Evolutionary conservation across 768 basidiomycete genomes (phyloP), one percentile per base, ranked within the genome.

Genomic region (Phlebiopsis gigantea): DNA sequence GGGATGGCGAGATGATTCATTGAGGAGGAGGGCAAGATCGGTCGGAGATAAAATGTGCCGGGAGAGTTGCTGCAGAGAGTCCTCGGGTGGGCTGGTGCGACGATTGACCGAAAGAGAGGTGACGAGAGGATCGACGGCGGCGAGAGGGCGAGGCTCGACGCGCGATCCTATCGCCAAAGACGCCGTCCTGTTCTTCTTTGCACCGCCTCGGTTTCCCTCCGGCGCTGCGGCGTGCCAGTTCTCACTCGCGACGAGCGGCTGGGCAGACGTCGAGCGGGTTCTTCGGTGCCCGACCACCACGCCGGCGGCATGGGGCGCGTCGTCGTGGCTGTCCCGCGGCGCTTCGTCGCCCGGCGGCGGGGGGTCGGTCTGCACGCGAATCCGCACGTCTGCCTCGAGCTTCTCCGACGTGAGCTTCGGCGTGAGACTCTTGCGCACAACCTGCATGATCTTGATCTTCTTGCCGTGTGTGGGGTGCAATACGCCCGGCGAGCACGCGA

Each of bases 401-500:
- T 80, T 85, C 63, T 82, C 82, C 1, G 89, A 81, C 0, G 77
- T 69, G 19, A 91, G 66, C 64, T 87, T 92, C n/a, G 82, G 69
- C 0, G 78, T 74, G 29, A 90, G 73, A 53, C 77, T 81, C 72
- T 92, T 92, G 69, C 77, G 83, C 66, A 92, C 72, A 43, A 89
- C 75, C 21, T 89, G 84, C 71, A 91, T 79, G 39, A 93, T 68
- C 26, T 77, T 79, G 52, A 87, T 58, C 17, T 62, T 65, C 69
- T 82, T 87, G 41, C 83, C 88, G 67, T 87, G 84, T 4, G 74
- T 67, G 0, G 81, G 80, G 57, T 83, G 78, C 26, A 91, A 66
- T 19, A 90, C 70, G 53, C 77, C 74, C 0, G 89, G 88, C 2
- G 88, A 84, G 65, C 90, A 93, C 17, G 82, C 79, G 68, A 92